Base-by-base conservation (phyloP, 805 yeast genomes). In the Lipomyces sp. region DNA sequence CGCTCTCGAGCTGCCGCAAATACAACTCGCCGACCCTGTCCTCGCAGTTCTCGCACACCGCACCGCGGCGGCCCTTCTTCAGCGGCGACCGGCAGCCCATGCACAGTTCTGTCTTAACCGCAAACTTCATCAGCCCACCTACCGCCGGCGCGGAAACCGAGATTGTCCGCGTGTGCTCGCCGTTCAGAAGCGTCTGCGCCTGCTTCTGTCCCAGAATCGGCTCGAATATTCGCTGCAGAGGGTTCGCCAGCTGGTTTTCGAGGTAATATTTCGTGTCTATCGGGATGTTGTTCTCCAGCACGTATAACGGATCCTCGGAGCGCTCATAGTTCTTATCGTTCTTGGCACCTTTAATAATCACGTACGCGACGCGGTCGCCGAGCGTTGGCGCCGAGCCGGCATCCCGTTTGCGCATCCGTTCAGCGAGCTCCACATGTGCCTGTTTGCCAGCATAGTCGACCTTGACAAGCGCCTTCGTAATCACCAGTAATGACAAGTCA, bases 331-430 rank as follows among this genome's bases (percentile, higher is more conserved):
- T 84, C 65, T 88, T 90, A 42, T 73, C 81, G 50, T 87, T 86
- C 45, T 87, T 83, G 4, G 87, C 83, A 0, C 91, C 82, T 63
- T 81, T 80, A 60, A 86, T 84, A 52, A 93, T 90, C 32, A 93
- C 98, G 65, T 91, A 93, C 4, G 98, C 98, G 29, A 93, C 98
- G 70, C 99, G 86, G 66, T 93, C 99, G 51, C 99, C 99, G 42
- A 93, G 77, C 11, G 88, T 82, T 2, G 98, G 98, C 0, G 98
- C 98, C 6, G 95, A 84, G 22, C 99, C 99, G 0, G 95, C 84
- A 65, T 93, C 99, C 74, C 99, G 83, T 66, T 89, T 88, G 47
- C 82, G 78, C 97, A 93, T 93, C 61, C 97, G 77, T 63, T 90
- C 96, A 0, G 98, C 96, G 39, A 93, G 76, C 60, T 91, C 97